Evolutionary conservation across 306 rosid species (phyloP), one percentile per base, ranked within the genome.

Genomic region (Heteromeles arbutifolia): DNA sequence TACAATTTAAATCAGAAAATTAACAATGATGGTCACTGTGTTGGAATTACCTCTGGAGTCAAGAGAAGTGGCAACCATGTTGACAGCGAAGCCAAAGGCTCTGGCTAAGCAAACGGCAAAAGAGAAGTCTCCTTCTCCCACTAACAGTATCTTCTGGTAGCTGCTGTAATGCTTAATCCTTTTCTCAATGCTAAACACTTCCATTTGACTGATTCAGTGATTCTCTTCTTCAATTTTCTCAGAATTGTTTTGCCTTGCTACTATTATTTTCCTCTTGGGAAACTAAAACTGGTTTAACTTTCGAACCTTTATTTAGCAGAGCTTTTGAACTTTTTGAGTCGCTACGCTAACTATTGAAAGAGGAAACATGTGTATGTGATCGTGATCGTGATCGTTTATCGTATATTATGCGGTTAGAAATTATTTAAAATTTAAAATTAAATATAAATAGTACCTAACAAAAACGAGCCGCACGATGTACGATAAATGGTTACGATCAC

Each of bases 71-170:
- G 59, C 73, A 39, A 76, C 28, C 68, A 76, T 67, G 32, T 54
- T 76, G 29, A 0, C 2, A 11, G 75, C 61, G 11, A 12, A 58
- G 63, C 54, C 64, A 37, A 77, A 77, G 19, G 70, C 59, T 68
- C 68, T 57, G 56, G 75, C 69, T 21, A 69, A 77, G 34, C 59
- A 57, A 21, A 62, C 48, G 34, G 81, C 32, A 61, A 77, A 77
- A 34, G 81, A 69, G 62, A 77, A 77, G 67, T 77, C 75, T 15
- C 81, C 81, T 24, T 77, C 81, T 57, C 81, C 75, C 37, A 69
- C 63, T 4, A 77, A 22, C 0, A 77, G 80, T 68, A 77, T 77
- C 14, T 0, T 24, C 45, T 69, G 75, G 3, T 21, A 6, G 31
- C 24, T 57, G 69, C 62, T 68, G 32, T 69, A 69, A 37, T 69